Base-by-base conservation (phyloP, 768 basidiomycete species). In the Russula olivacea region DNA sequence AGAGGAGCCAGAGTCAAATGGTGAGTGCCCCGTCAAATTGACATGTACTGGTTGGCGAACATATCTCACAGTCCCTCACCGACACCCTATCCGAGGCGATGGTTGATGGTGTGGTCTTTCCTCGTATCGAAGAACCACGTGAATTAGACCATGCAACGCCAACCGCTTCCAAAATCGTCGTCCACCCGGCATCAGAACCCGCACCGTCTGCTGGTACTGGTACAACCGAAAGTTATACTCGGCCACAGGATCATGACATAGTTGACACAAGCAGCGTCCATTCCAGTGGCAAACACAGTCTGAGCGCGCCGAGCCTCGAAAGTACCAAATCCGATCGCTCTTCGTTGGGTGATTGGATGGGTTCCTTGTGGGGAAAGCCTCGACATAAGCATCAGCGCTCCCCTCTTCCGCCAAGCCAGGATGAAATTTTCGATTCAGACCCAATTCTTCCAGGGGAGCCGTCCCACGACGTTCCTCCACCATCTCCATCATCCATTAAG, bases 331-430 rank as follows among this genome's bases (percentile, higher is more conserved):
- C 69, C 3, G 79, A 81, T 23, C 73, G 68, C 58, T 68, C 74
- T 10, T 72, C 71, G 3, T 68, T 89, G 52, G 83, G 86, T 21
- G 85, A 87, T 53, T 91, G 89, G 89, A 83, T 91, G 79, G 88
- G 89, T 0, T 83, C 81, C 0, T 88, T 83, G 85, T 86, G 88
- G 79, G 77, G 75, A 19, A 85, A 85, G 70, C 78, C 81, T 38
- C 81, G 74, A 66, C 51, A 70, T 40, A 76, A 72, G 61, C 64
- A 66, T 19, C 63, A 68, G n/a, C 69, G 72, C 25, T 60, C 68
- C 53, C 19, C 71, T n/a, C 55, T 61, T 14, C 58, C 64, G 6
- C 28, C 58, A 1, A 38, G 10, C 4, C 60, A 51, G 30, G 63
- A 68, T 21, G 61, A 48, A 10, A 9, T 25, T 11, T 36, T 56